A percentile compares a stretch with the other conserved stretches of the same genome.
Conservation (phyloP, 352 stramenopile species). For the Albugo laibachii region DNA sequence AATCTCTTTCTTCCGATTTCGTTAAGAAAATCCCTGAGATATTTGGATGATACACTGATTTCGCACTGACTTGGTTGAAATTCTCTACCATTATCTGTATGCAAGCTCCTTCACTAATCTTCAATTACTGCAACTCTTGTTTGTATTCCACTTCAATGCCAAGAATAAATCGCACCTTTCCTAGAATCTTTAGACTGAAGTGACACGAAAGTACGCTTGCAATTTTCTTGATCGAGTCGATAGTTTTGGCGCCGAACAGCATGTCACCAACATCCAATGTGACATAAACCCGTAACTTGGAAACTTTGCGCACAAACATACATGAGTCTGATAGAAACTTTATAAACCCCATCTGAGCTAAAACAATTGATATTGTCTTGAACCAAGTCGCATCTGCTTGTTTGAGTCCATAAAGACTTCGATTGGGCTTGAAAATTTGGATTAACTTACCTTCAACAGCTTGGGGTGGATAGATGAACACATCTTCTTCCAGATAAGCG, state of each 20-base stretch:
- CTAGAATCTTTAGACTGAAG: constrained; percentile 12
- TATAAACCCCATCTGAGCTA: constrained; percentile 6
- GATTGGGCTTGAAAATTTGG: constrained; percentile 4
- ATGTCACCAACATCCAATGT: constrained; percentile 8
- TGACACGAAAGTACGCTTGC: constrained; percentile 1
- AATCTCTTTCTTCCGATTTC: background rate
- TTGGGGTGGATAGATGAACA: background rate
- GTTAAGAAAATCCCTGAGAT: background rate
- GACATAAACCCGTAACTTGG: constrained; percentile 5
- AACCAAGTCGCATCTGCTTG: constrained; percentile 10
- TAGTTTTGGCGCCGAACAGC: constrained; percentile 7
- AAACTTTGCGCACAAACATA: constrained; percentile 6
- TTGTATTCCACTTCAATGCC: constrained; percentile 12
- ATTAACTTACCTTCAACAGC: background rate
- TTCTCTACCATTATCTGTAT: constrained; percentile 6
- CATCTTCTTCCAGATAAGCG: background rate
- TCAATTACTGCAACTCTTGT: background rate
- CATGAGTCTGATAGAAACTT: constrained; percentile 7
- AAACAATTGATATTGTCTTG: constrained; percentile 7
- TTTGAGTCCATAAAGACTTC: constrained; percentile 10
- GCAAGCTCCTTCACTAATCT: constrained; percentile 10
- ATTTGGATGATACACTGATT: background rate
- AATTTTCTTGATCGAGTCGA: constrained; percentile 1
- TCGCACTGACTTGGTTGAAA: background rate
- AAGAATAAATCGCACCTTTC: constrained; percentile 6